Evolutionary conservation across 2,329 filamentous ascomycete genomes (phyloP), one percentile per base, ranked within the genome.

Genomic region (Penicillium sp.): DNA sequence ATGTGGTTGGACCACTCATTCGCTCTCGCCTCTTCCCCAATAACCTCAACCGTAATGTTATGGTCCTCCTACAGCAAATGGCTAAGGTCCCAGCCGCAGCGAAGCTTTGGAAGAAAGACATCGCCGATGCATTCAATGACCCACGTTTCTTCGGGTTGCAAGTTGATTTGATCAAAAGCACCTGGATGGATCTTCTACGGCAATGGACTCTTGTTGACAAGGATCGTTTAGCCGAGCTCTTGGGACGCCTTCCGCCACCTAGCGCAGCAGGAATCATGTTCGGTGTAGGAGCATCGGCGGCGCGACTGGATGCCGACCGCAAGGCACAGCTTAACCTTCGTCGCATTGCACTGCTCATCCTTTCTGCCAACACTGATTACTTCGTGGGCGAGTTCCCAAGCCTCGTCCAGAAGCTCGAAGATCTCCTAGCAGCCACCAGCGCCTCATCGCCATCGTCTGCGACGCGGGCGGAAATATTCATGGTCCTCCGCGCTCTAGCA

Each of bases 191-290:
- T 0, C 79, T 97, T 12, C 74, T 99, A 18, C 86, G 85, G 32
- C 91, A 96, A 68, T 96, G 92, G 89, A 82, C 85, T 3, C 75
- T 92, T 12, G 84, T 84, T 13, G 94, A 99, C 70, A 97, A 96
- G 73, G 92, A 97, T 49, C 85, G 89, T 40, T 82, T 99, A 74
- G 78, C 86, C 0, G 94, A 99, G 55, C 78, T 97, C 3, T 74
- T 97, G 7, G 80, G 83, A 30, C 87, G 91, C 17, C 83, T 99
- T 55, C 86, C 86, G 5, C 84, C 92, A 3, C 94, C 94, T 5
- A 91, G 92, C 1, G 93, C 92, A 12, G 94, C 95, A 0, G 94
- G 94, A 7, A 95, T 99, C 61, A 93, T 99, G 68, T 99, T 99
- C 66, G 94, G 94, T n/a, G 94, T 99, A 0, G 95, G 95, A 9